A percentile compares a stretch with the other conserved stretches of the same genome.
These are phyloP conservation scores for Abortiporus biennis DNA, from an alignment of 1,284 basidiomycete species.

Conservation along the genomic window DNA sequence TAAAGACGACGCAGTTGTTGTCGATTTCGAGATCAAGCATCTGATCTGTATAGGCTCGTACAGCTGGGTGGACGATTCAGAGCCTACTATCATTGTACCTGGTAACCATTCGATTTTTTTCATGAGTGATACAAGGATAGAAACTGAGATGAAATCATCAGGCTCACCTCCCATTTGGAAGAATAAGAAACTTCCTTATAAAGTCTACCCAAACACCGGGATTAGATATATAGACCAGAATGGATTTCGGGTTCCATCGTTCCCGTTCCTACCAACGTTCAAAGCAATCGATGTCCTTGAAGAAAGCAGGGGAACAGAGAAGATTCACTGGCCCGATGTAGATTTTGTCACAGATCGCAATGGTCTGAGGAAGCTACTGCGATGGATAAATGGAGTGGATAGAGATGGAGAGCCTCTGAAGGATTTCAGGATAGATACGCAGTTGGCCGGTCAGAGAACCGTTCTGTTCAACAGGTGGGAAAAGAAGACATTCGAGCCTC, in stretches of 20 bases:
- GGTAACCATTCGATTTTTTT: slow-evolving; percentile 28
- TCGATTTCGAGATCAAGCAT: not conserved
- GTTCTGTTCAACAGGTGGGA: slow-evolving; percentile 50
- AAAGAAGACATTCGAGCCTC: slow-evolving; percentile 24
- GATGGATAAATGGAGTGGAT: no score
- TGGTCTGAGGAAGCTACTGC: slow-evolving; percentile 45
- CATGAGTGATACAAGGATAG: not conserved
- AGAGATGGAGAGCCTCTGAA: not conserved
- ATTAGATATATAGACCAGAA: slow-evolving; percentile 43
- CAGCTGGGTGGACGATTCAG: slow-evolving; percentile 37
- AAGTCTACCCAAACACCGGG: slow-evolving; percentile 40
- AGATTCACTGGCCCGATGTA: slow-evolving; percentile 39
- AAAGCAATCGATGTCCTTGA: slow-evolving; percentile 39
- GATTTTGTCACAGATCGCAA: slow-evolving; percentile 58
- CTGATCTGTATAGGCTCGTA: slow-evolving; percentile 43
- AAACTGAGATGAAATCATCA: slow-evolving; percentile 21
- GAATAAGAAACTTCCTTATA: slow-evolving; percentile 36
- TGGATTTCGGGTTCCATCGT: slow-evolving; percentile 33
- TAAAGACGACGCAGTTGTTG: not conserved
- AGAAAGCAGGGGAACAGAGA: slow-evolving; percentile 15
- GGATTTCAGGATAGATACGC: slow-evolving; percentile 51
- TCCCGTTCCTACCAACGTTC: slow-evolving; percentile 41
- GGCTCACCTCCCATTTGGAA: slow-evolving; percentile 49
- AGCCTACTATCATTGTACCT: slow-evolving; percentile 50
- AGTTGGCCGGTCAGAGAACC: slow-evolving; percentile 46